Evolutionary conservation across 108 stramenopile genomes (phyloP).

Genomic region (Schizochytrium sp.): DNA sequence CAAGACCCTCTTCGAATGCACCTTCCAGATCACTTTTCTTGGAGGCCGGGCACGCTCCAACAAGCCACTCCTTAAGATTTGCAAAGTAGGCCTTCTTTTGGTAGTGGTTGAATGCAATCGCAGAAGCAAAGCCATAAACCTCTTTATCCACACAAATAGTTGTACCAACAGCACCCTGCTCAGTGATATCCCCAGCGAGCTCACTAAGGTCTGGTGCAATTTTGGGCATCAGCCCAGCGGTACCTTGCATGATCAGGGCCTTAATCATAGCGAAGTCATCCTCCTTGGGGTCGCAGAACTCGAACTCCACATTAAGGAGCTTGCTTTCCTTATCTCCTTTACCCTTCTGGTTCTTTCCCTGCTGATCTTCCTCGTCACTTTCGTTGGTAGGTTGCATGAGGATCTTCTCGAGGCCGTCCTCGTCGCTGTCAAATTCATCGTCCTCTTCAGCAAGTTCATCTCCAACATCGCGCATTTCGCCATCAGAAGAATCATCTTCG

Average conservation of each 20-base stretch:
- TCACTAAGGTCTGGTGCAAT: neutral
- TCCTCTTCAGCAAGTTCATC: neutral
- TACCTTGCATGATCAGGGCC: slow-evolving; percentile 28
- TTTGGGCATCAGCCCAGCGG: neutral
- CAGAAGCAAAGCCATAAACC: slow-evolving; percentile 62
- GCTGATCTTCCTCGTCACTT: slow-evolving; percentile 10
- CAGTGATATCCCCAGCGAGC: slow-evolving; percentile 45
- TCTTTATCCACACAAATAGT: slow-evolving; percentile 49
- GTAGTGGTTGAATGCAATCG: neutral
- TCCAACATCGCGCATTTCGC: slow-evolving; percentile 23
- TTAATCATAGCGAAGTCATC: slow-evolving; percentile 50
- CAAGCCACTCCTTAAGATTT: neutral
- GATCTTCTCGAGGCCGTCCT: neutral
- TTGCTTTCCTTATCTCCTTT: neutral
- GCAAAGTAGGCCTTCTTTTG: neutral
- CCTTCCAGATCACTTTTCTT: neutral
- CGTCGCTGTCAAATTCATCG: neutral
- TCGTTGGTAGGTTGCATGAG: neutral
- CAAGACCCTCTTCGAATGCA: neutral
- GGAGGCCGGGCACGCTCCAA: neutral
- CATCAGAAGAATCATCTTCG: slow-evolving; percentile 25
- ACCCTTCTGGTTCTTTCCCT: neutral
- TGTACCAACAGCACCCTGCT: slow-evolving; percentile 58
- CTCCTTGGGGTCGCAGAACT: slow-evolving; percentile 39
- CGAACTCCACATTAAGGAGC: slow-evolving; percentile 31